A percentile compares a stretch with the other conserved stretches of the same genome.
Evolutionary conservation across 306 rosid species (phyloP).

Genomic region (Prosopis cineraria): DNA sequence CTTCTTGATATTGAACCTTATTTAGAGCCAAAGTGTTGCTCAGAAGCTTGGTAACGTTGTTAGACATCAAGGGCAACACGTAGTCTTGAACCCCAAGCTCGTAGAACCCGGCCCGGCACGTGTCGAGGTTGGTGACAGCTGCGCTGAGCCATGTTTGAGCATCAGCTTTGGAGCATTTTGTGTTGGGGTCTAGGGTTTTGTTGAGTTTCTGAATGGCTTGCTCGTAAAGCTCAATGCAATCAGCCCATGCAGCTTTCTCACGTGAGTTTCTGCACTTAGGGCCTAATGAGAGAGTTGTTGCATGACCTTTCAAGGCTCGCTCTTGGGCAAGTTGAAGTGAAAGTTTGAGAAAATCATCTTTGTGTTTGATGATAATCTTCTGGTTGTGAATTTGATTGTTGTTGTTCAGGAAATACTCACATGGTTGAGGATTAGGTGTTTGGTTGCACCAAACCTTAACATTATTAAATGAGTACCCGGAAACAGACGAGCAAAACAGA

Average conservation of each 20-base stretch:
- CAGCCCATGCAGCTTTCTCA: slow-evolving; percentile 58
- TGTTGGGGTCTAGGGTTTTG: slow-evolving; percentile 34
- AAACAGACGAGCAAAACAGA: background rate
- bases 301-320: slow-evolving; percentile 43
- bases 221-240: slow-evolving; percentile 57
- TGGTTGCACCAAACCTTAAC: slow-evolving; percentile 42
- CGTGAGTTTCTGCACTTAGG: slow-evolving; percentile 37
- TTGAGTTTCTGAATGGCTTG: slow-evolving; percentile 46
- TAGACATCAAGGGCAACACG: slow-evolving; percentile 42
- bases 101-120: slow-evolving; percentile 50
- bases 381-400: background rate
- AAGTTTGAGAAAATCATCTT: slow-evolving; percentile 51
- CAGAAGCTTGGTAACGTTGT: slow-evolving; percentile 53
- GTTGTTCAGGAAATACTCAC: slow-evolving; percentile 43
- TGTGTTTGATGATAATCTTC: slow-evolving; percentile 39
- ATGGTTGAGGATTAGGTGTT: slow-evolving; percentile 60
- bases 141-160: slow-evolving; percentile 61
- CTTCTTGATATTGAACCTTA: slow-evolving; percentile 28
- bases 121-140: slow-evolving; percentile 59
- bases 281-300: slow-evolving; percentile 28
- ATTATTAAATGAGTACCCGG: background rate
- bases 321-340: slow-evolving; percentile 50
- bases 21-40: slow-evolving; percentile 55
- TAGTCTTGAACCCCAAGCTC: slow-evolving; percentile 52
- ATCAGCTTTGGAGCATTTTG: slow-evolving; percentile 42